Base-by-base conservation (phyloP, 164 flowering plant species). In the Brasenia schreberi region DNA sequence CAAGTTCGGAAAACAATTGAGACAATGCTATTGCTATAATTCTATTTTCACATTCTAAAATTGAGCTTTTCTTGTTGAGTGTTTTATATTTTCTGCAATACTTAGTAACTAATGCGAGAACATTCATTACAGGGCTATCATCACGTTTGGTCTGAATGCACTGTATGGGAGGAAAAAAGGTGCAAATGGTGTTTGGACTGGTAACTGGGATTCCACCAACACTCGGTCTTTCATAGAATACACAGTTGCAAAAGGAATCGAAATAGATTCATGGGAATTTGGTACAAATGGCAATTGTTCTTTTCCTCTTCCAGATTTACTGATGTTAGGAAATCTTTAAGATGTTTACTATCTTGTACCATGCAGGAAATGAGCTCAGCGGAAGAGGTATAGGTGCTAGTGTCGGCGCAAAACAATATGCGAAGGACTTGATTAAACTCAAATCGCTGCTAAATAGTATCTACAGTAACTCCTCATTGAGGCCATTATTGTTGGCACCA, bases 351-450 rank as follows among this genome's bases (percentile, higher is more conserved):
- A 9, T 6, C 10, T 65, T 7, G 7, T 59, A 49, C 14, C 17
- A 17, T 66, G 39, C 61, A 88, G 91, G 95, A 66, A 85, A 89
- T 72, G 92, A 87, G 77, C 75, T 85, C 11, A 71, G 82, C 62
- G 89, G 77, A 9, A 5, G 18, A 7, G 87, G 88, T 39, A 77
- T 87, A 6, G 6, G 72, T 39, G 89, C 85, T 49, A 82, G 77
- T 19, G 63, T 86, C 0, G 75, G 67, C 0, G 78, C 81, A 11
- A 64, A 64, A 0, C 86, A 80, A 59, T 88, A 88, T 68, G 88
- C 69, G 0, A 76, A 78, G 64, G 96, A 89, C 64, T 60, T 80
- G 5, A 67, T 68, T 0, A 60, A 6, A 2, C 79, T 89, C 5
- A 84, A 69, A 64, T 33, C 69, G 6, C 19, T 84, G 1, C 65